phyloP scores from a whole-genome alignment of 345 rosid genomes.

The Ceriops tagal region DNA sequence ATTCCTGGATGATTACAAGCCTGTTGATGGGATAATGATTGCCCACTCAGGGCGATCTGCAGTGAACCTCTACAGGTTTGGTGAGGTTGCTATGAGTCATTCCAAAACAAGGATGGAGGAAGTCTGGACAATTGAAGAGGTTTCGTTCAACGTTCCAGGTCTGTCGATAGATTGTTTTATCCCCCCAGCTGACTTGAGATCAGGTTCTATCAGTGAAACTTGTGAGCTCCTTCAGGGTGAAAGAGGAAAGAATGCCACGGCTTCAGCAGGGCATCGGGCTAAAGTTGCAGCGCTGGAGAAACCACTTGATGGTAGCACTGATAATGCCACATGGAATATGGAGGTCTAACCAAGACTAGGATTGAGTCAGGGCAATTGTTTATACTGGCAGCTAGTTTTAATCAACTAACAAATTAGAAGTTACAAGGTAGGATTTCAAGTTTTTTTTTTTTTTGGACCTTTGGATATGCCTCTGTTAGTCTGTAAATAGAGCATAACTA shows the following conservation, averaged over 20 bases:
- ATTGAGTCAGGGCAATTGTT: constrained; percentile 38
- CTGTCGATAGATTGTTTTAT: constrained; percentile 83
- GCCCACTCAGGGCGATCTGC: constrained; percentile 90
- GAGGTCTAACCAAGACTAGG: constrained; percentile 38
- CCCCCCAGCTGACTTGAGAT: constrained; percentile 78
- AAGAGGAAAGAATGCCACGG: constrained; percentile 43
- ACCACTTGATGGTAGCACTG: constrained; percentile 26
- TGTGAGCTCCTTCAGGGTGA: constrained; percentile 66
- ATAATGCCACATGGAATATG: constrained; percentile 43
- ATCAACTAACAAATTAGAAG: constrained; percentile 40
- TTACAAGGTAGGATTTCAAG: constrained; percentile 30
- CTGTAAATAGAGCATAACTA: constrained; percentile 62
- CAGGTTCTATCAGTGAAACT: constrained; percentile 54
- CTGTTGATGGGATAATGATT: constrained; percentile 89
- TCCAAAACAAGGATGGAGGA: constrained; percentile 94
- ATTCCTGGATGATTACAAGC: constrained; percentile 69
- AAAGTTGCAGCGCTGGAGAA: constrained; percentile 76
- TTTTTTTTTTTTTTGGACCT: constrained; percentile 25
- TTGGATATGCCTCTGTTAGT: constrained; percentile 48
- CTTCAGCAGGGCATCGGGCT: constrained; percentile 50
- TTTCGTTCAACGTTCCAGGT: constrained; percentile 88
- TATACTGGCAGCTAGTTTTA: constrained; percentile 36
- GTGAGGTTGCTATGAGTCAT: constrained; percentile 81
- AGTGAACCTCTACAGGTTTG: constrained; percentile 86
- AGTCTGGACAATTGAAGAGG: constrained; percentile 93